Percentiles rank a stretch among this genome's conserved stretches.
These are phyloP conservation scores for Thozetella sp. DNA, from an alignment of 495 filamentous ascomycete genomes.

Conservation along the genomic window DNA sequence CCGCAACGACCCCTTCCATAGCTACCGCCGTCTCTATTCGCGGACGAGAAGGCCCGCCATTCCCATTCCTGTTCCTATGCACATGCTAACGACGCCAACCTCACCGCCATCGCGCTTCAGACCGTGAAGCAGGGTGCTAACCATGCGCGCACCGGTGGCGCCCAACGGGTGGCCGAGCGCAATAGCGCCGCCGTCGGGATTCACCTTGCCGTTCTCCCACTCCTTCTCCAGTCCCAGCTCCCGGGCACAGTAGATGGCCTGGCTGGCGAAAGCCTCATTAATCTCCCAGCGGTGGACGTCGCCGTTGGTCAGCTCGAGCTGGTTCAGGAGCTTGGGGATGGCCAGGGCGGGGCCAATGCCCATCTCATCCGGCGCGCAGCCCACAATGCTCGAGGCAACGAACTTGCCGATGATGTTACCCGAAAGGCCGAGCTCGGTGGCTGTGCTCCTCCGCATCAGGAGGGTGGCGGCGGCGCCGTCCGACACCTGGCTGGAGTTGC, in stretches of 20 bases:
- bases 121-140: slow-evolving; percentile 72
- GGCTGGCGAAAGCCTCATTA: slow-evolving; percentile 93
- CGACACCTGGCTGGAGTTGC: slow-evolving; percentile 83
- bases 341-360: slow-evolving; percentile 85
- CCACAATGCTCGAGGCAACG: slow-evolving; percentile 70
- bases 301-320: slow-evolving; percentile 60
- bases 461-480: slow-evolving; percentile 86
- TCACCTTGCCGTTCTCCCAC: slow-evolving; percentile 68
- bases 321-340: slow-evolving; percentile 75
- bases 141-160: slow-evolving; percentile 83
- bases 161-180: slow-evolving; percentile 93
- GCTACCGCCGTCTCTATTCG: slow-evolving; percentile 52
- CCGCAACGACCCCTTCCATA: background rate
- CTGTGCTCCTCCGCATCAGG: slow-evolving; percentile 84
- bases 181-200: slow-evolving; percentile 92
- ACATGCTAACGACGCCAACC: slow-evolving; percentile 82
- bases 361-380: slow-evolving; percentile 90
- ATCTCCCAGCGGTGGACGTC: slow-evolving; percentile 94
- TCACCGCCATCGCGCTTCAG: slow-evolving; percentile 60
- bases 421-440: slow-evolving; percentile 68
- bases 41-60: slow-evolving; percentile 86
- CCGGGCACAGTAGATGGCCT: slow-evolving; percentile 79
- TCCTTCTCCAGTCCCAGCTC: slow-evolving; percentile 66
- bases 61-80: slow-evolving; percentile 90
- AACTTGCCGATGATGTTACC: slow-evolving; percentile 76